Conservation (phyloP, 2,329 filamentous ascomycete genomes). For the Fusarium sp. region DNA sequence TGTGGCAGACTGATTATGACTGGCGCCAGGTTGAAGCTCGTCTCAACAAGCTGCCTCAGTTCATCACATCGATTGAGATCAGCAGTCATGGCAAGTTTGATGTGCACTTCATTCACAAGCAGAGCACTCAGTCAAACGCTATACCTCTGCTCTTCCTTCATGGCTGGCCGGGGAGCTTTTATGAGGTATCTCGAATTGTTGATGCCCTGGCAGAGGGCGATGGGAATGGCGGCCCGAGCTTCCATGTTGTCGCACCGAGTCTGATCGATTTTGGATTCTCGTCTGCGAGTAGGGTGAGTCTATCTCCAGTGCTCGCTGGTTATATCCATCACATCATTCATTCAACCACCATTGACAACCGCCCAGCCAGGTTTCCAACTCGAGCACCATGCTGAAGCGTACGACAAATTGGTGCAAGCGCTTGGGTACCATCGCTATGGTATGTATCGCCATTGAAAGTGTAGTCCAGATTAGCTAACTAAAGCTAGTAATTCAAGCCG, state of each 20-base stretch:
- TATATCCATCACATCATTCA: no score
- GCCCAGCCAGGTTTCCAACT: neutral
- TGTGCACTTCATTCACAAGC: neutral
- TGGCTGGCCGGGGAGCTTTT: constrained; percentile 5
- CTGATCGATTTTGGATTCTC: constrained; percentile 1
- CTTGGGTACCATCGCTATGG: neutral
- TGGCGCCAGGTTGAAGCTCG: neutral
- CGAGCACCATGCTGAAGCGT: neutral
- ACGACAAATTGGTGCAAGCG: neutral
- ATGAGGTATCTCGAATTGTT: neutral
- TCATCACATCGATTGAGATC: neutral
- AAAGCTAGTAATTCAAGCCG: neutral
- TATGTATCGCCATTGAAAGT: neutral
- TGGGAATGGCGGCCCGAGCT: neutral
- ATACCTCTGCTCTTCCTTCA: constrained; percentile 4
- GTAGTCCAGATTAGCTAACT: no score
- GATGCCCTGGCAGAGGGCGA: neutral
- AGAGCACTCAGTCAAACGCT: neutral
- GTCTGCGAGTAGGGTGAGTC: neutral
- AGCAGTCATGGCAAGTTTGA: neutral
- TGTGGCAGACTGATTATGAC: neutral
- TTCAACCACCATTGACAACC: no score
- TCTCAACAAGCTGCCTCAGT: neutral
- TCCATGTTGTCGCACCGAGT: neutral
- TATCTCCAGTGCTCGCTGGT: neutral